A percentile compares a stretch with the other conserved stretches of the same genome.
Evolutionary conservation across 2,329 filamentous ascomycete genomes (phyloP).

Genomic region (Nemania sp.): DNA sequence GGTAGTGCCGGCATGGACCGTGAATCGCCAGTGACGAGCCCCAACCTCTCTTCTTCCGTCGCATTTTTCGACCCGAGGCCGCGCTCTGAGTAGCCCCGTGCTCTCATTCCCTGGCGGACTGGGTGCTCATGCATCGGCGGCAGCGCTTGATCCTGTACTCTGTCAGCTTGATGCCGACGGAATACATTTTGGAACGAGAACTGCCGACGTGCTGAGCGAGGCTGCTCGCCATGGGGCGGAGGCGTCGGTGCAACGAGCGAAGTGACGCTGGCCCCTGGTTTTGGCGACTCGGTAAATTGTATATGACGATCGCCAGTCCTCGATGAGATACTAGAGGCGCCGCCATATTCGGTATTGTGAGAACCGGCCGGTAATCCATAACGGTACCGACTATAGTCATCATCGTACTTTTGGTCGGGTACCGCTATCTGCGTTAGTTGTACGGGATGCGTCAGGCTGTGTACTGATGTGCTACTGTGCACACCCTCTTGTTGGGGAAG

Average conservation of each 20-base stretch:
- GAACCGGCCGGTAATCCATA: constrained; percentile 62
- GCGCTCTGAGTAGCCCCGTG: constrained; percentile 57
- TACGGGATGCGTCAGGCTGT: constrained; percentile 70
- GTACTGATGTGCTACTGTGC: constrained; percentile 52
- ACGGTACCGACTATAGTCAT: constrained; percentile 58
- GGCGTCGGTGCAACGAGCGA: constrained; percentile 69
- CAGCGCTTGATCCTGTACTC: constrained; percentile 48
- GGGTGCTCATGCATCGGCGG: constrained; percentile 49
- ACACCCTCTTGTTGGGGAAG: constrained; percentile 55
- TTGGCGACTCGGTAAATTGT: constrained; percentile 60
- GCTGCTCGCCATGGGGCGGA: constrained; percentile 62
- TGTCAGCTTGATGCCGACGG: constrained; percentile 62
- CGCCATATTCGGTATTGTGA: constrained; percentile 62
- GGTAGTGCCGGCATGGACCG: constrained; percentile 53
- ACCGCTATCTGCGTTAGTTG: constrained; percentile 72
- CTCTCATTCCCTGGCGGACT: constrained; percentile 52
- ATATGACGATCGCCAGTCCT: constrained; percentile 57
- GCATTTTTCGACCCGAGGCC: constrained; percentile 60
- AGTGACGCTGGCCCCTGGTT: constrained; percentile 56
- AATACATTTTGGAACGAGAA: constrained; percentile 96
- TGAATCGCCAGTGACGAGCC: constrained; percentile 81
- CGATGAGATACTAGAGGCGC: constrained; percentile 61
- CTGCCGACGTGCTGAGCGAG: constrained; percentile 73
- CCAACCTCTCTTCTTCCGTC: constrained; percentile 85
- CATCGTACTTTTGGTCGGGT: constrained; percentile 58